These are phyloP conservation scores for Chrysophaeum taylorii DNA, from an alignment of 352 stramenopile genomes.

Conservation along the genomic window DNA sequence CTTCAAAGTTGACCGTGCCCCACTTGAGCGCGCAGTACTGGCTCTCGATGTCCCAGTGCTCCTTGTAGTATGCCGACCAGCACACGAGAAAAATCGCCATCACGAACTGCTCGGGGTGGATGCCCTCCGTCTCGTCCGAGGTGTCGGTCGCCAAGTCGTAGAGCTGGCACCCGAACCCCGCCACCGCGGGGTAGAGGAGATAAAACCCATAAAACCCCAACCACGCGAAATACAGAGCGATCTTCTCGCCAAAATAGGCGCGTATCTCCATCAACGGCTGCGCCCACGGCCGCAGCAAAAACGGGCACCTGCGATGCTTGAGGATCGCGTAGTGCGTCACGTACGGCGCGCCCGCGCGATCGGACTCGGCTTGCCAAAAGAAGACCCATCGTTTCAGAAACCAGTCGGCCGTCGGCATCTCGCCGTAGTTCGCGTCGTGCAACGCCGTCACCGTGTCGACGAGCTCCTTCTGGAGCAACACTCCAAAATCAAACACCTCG, in stretches of 20 bases:
- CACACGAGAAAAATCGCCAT: conserved; percentile 56
- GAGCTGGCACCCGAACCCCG: conserved; percentile 33
- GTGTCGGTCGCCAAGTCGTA: conserved; percentile 34
- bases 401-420: not conserved
- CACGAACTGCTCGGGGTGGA: conserved; percentile 50
- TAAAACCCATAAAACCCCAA: conserved; percentile 68
- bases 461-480: conserved; percentile 9
- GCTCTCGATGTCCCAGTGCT: conserved; percentile 70
- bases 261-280: conserved; percentile 38
- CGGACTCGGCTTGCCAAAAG: not conserved
- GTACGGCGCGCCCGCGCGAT: not conserved
- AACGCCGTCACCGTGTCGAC: conserved; percentile 6
- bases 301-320: not conserved
- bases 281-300: conserved; percentile 18
- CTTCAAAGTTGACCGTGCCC: conserved; percentile 44
- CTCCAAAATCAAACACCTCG: conserved; percentile 15
- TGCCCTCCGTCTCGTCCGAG: conserved; percentile 26
- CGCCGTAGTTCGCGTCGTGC: conserved; percentile 17
- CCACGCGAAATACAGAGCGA: conserved; percentile 80
- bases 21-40: conserved; percentile 64
- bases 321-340: not conserved
- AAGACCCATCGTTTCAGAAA: conserved; percentile 17
- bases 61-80: conserved; percentile 66
- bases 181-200: conserved; percentile 51
- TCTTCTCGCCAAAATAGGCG: conserved; percentile 43